Evolutionary conservation across 1,284 basidiomycete genomes (phyloP).

Genomic region (Trametes sp.): DNA sequence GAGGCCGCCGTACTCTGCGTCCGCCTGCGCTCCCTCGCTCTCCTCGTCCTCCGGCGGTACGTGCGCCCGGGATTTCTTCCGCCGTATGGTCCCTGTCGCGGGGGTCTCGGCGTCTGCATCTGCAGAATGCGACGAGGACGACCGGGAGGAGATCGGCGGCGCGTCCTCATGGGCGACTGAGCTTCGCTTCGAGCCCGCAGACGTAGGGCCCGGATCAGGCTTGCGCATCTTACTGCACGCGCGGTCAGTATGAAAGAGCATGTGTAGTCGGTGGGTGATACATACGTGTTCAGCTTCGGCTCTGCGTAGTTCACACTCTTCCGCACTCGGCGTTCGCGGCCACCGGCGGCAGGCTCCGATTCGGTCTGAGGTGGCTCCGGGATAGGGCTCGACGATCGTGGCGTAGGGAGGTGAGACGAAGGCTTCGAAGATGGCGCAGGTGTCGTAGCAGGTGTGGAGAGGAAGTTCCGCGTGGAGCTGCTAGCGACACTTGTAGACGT

Average conservation of each 20-base stretch:
- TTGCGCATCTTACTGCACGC: constrained; percentile 86
- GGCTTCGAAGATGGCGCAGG: constrained; percentile 42
- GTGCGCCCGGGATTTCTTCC: constrained; percentile 60
- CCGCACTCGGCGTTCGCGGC: constrained; percentile 74
- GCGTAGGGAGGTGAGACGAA: constrained; percentile 49
- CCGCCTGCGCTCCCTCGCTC: constrained; percentile 70
- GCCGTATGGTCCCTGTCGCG: constrained; percentile 44
- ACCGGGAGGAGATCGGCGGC: constrained; percentile 29
- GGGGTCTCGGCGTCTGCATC: constrained; percentile 28
- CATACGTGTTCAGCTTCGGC: constrained; percentile 89
- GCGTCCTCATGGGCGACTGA: constrained; percentile 24
- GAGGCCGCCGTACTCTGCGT: constrained; percentile 61
- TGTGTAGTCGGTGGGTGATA: constrained; percentile 32
- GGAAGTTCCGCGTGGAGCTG: constrained; percentile 48
- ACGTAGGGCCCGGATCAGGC: constrained; percentile 62
- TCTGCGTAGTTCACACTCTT: constrained; percentile 91
- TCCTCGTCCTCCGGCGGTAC: constrained; percentile 58
- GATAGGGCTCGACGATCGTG: constrained; percentile 57
- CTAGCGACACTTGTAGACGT: constrained; percentile 41
- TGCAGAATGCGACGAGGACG: constrained; percentile 30
- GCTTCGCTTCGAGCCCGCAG: constrained; percentile 44
- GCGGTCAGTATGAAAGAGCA: constrained; percentile 14
- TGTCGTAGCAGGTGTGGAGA: constrained; percentile 51
- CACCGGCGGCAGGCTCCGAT: constrained; percentile 45
- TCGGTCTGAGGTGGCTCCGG: constrained; percentile 48